Conservation (phyloP, 108 stramenopile species). For the Pseudonitzschia delicatissima region DNA sequence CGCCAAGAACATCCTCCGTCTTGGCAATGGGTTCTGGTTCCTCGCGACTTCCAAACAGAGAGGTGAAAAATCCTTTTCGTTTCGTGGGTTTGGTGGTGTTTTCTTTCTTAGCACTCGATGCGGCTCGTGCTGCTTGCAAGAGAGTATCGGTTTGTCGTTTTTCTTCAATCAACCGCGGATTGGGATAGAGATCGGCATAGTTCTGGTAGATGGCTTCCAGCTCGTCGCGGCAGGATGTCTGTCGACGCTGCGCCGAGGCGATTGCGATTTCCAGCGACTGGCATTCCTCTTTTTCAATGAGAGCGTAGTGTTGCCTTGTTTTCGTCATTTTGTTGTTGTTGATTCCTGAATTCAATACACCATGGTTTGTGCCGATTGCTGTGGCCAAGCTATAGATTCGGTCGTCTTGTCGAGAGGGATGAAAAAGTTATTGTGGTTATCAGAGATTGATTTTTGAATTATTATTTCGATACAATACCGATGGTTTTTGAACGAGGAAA, state of each 20-base stretch:
- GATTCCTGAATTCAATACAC: too few species aligned
- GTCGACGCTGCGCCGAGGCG: not conserved
- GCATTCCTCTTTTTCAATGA: slow-evolving; percentile 5
- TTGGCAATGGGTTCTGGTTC: not conserved
- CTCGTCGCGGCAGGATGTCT: slow-evolving; percentile 6
- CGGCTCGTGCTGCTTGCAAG: slow-evolving; percentile 39
- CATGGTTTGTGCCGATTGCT: too few species aligned
- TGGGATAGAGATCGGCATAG: slow-evolving; percentile 53
- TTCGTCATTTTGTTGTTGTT: not conserved
- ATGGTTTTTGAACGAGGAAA: too few species aligned
- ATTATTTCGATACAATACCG: too few species aligned
- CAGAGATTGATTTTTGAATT: too few species aligned
- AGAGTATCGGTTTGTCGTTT: slow-evolving; percentile 33
- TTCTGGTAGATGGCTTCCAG: slow-evolving; percentile 29
- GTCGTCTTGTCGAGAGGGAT: too few species aligned
- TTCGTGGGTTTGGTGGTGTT: not conserved
- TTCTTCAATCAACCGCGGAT: slow-evolving; percentile 44
- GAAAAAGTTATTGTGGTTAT: too few species aligned
- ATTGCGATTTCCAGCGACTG: not conserved
- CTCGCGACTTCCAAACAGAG: slow-evolving; percentile 4
- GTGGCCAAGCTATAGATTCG: too few species aligned
- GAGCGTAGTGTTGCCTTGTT: slow-evolving; percentile 7
- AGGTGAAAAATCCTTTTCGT: slow-evolving; percentile 12
- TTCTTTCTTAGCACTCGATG: slow-evolving; percentile 5
- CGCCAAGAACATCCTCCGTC: not conserved